Evolutionary conservation across 2,329 filamentous ascomycete species (phyloP), one percentile per base, ranked within the genome.

Genomic region (Pseudogymnoascus sp.): DNA sequence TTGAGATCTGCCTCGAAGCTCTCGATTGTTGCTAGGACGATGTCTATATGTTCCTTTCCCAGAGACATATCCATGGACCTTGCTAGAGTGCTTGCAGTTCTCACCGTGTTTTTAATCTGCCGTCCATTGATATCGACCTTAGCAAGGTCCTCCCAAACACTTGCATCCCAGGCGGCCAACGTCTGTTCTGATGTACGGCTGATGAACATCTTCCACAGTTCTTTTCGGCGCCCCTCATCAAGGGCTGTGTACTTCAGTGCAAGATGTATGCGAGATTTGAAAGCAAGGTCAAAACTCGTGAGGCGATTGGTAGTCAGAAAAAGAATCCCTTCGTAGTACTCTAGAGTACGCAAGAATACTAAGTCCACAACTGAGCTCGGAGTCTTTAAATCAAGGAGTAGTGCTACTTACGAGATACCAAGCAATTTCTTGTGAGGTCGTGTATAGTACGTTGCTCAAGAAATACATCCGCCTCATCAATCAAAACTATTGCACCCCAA

Each of bases 301-400:
- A 73, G 64, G 2, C 73, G 69, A 58, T 74, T 74, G 35, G 68
- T 73, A 4, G 72, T 74, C 1, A 75, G 66, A 59, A 75, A 69
- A 38, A 75, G 65, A 25, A 74, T 71, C 3, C 73, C 73, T 41
- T 70, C 64, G 64, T 72, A 74, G 64, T 74, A 74, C 62, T 75
- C 73, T 4, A 75, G 68, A 2, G 70, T 64, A 11, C 73, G 68
- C 14, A 75, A 66, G 63, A 75, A 74, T 37, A 74, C 67, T 76
- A 1, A 76, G 68, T 63, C 76, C 72, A 6, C 73, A 68, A 50
- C 76, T 73, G 57, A 74, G 75, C 34, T 70, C 62, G 59, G 74
- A 76, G 61, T 75, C 75, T 34, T 74, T 70, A n/a, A 77, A 16
- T 72, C 68, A 37, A 77, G 68, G 59, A 72, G 68, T 39, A 71